These are phyloP conservation scores for Mucor piriformis DNA, from an alignment of 371 early-diverging fungal genomes.

Conservation along the genomic window DNA sequence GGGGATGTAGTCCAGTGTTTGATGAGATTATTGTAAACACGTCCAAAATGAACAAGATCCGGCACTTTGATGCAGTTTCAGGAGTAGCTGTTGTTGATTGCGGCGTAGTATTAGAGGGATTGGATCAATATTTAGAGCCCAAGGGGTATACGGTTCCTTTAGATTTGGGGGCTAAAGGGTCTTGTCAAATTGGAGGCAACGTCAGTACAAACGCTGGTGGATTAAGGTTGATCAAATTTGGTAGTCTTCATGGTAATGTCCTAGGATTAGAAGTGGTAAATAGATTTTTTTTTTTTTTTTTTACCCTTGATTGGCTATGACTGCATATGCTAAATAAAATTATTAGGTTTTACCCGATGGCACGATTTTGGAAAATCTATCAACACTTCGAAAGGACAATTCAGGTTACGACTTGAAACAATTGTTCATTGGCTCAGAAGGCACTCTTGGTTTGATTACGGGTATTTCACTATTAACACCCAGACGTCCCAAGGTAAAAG, in stretches of 20 bases:
- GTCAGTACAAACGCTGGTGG: slow-evolving; percentile 97
- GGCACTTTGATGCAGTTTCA: slow-evolving; percentile 79
- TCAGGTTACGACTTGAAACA: slow-evolving; percentile 95
- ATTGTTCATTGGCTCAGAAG: slow-evolving; percentile 95
- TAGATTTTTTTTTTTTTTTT: too few relatives aligned
- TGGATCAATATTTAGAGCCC: slow-evolving; percentile 79
- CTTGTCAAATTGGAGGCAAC: slow-evolving; percentile 94
- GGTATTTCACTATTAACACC: slow-evolving; percentile 64
- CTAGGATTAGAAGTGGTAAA: slow-evolving; percentile 79
- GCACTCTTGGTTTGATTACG: slow-evolving; percentile 93
- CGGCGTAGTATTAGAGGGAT: slow-evolving; percentile 84
- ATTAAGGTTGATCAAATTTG: slow-evolving; percentile 87
- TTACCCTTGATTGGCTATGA: neutral
- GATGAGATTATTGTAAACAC: slow-evolving; percentile 90
- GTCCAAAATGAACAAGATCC: slow-evolving; percentile 74
- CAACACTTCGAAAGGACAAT: slow-evolving; percentile 83
- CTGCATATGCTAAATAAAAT: neutral
- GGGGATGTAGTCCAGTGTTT: slow-evolving; percentile 78
- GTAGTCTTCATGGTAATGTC: slow-evolving; percentile 89
- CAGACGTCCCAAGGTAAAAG: slow-evolving; percentile 22
- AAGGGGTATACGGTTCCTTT: slow-evolving; percentile 81
- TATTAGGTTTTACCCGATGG: slow-evolving; percentile 81
- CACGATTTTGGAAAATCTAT: slow-evolving; percentile 79
- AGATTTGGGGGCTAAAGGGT: slow-evolving; percentile 89
- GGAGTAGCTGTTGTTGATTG: slow-evolving; percentile 85